Conservation (phyloP, 805 yeast genomes). For the Monosporozyma unispora region DNA sequence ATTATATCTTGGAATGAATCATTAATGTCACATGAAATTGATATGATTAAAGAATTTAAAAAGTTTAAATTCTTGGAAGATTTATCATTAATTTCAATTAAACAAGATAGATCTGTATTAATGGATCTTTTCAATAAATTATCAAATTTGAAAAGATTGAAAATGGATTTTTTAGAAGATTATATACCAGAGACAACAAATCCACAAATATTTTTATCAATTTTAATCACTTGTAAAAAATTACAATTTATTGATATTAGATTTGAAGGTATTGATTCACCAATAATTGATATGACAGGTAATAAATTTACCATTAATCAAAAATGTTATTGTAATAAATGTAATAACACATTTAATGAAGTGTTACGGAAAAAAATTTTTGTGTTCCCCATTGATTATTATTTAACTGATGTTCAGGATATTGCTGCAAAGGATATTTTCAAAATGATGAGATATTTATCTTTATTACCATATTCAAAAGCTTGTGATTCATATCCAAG, state of each 20-base stretch:
- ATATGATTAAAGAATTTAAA: constrained; percentile 31
- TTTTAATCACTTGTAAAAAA: constrained; percentile 28
- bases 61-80: constrained; percentile 33
- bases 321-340: constrained; percentile 25
- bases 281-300: constrained; percentile 22
- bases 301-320: constrained; percentile 24
- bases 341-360: constrained; percentile 25
- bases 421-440: constrained; percentile 31
- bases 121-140: constrained; percentile 27
- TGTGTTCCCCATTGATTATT: constrained; percentile 24
- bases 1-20: constrained; percentile 37
- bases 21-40: constrained; percentile 26
- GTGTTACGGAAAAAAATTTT: constrained; percentile 31
- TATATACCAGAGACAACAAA: constrained; percentile 27
- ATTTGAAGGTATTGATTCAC: constrained; percentile 28
- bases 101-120: constrained; percentile 27
- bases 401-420: constrained; percentile 20
- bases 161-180: constrained; percentile 34
- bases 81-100: constrained; percentile 35
- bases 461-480: constrained; percentile 35
- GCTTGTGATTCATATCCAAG: constrained; percentile 37
- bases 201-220: constrained; percentile 29
- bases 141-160: constrained; percentile 30
- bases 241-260: constrained; percentile 35
- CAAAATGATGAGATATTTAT: constrained; percentile 29